Evolutionary conservation across 1,284 basidiomycete genomes (phyloP).

Genomic region (Ustilago lituana): DNA sequence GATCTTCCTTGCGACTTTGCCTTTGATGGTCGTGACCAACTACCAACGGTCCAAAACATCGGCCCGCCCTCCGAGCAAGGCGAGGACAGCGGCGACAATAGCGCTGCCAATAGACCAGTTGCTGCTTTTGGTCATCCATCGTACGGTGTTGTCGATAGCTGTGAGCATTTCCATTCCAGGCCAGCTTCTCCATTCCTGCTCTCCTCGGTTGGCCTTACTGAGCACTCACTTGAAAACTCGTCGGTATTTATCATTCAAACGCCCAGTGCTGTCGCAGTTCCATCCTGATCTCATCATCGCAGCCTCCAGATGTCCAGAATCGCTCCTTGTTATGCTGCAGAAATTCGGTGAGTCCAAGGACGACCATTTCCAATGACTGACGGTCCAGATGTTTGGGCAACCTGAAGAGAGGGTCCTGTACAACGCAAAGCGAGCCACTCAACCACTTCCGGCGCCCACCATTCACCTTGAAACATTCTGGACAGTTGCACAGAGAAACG

Average conservation of each 20-base stretch:
- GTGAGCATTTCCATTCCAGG: no score
- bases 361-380: no score
- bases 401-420: background rate
- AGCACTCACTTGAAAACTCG: background rate
- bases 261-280: slow-evolving; percentile 36
- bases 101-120: background rate
- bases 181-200: no score
- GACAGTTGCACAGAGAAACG: slow-evolving; percentile 18
- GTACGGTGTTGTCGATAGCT: slow-evolving; percentile 18
- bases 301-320: slow-evolving; percentile 24
- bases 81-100: background rate
- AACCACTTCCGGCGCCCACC: no score
- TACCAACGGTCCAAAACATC: background rate
- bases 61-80: no score
- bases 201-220: no score
- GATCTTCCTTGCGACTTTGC: slow-evolving; percentile 32
- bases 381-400: no score
- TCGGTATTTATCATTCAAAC: background rate
- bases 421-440: background rate
- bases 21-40: slow-evolving; percentile 2
- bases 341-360: slow-evolving; percentile 14
- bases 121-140: slow-evolving; percentile 7
- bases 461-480: no score
- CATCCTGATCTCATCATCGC: slow-evolving; percentile 25
- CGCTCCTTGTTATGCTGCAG: slow-evolving; percentile 16